These are phyloP conservation scores for Schoenoplectus tabernaemontani DNA, from an alignment of 202 grass and related monocot species.

Conservation along the genomic window DNA sequence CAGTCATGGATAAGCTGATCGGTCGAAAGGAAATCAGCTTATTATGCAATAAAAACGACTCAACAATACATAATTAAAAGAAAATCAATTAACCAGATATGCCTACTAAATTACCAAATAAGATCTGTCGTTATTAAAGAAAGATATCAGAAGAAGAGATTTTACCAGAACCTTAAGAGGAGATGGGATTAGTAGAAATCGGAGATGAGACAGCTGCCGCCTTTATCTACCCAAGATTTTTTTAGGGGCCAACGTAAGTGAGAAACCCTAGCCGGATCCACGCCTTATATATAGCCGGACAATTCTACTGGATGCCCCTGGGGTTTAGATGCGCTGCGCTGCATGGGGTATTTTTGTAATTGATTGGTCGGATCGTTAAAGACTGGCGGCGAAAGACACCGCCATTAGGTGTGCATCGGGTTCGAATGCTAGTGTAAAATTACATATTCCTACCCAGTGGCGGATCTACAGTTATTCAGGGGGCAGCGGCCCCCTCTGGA, in stretches of 20 bases:
- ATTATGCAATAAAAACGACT: not conserved
- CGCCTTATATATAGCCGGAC: not conserved
- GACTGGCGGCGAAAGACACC: slow-evolving; percentile 12
- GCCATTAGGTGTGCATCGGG: no score
- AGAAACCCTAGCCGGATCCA: not conserved
- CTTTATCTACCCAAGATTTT: not conserved
- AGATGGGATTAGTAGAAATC: slow-evolving; percentile 2
- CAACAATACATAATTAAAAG: not conserved
- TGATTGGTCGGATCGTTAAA: not conserved
- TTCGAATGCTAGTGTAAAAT: no score
- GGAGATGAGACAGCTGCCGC: not conserved
- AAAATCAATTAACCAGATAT: not conserved
- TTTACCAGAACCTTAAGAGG: not conserved
- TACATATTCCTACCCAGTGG: no score
- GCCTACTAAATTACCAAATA: not conserved
- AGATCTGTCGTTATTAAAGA: not conserved
- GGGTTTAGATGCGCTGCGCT: not conserved
- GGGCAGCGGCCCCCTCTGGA: no score
- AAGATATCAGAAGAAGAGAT: not conserved
- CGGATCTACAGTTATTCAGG: no score
- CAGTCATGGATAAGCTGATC: not conserved
- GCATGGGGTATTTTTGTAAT: not conserved
- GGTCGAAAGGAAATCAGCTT: not conserved
- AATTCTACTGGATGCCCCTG: not conserved
- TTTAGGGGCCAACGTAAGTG: slow-evolving; percentile 1